phyloP scores from a whole-genome alignment of 1,139 yeast species.

The Nadsonia commutata region DNA sequence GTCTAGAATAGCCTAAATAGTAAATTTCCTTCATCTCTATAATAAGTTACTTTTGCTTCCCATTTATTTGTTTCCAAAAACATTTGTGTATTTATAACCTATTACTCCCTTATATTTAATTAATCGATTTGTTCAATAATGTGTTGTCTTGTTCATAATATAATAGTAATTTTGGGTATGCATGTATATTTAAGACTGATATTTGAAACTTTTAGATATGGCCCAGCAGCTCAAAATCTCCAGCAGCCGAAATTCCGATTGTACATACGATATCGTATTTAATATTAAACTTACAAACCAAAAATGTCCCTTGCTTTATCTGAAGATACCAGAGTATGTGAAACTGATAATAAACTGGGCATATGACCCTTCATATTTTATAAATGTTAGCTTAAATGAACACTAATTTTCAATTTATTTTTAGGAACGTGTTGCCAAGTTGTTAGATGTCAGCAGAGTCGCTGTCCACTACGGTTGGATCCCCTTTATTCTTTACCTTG shows the following conservation, averaged over 20 bases:
- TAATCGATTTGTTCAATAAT: too few species aligned
- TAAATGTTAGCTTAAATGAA: too few species aligned
- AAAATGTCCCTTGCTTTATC: neutral
- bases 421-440: slow-evolving; percentile 67
- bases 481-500: slow-evolving; percentile 85
- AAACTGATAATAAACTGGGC: too few species aligned
- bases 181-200: neutral
- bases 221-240: neutral
- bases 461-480: slow-evolving; percentile 94
- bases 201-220: neutral
- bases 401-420: neutral
- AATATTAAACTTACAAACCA: neutral
- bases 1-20: neutral
- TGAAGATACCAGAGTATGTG: neutral
- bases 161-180: neutral
- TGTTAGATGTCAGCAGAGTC: slow-evolving; percentile 72
- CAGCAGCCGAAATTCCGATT: neutral
- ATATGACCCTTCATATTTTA: too few species aligned
- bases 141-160: too few species aligned
- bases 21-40: too few species aligned
- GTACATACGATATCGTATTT: neutral
- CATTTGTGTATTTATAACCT: too few species aligned
- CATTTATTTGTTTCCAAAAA: too few species aligned
- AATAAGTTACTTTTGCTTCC: too few species aligned
- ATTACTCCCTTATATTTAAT: too few species aligned